Base-by-base conservation (phyloP, 2,329 filamentous ascomycete genomes). In the Drechslerella coelobrocha region DNA sequence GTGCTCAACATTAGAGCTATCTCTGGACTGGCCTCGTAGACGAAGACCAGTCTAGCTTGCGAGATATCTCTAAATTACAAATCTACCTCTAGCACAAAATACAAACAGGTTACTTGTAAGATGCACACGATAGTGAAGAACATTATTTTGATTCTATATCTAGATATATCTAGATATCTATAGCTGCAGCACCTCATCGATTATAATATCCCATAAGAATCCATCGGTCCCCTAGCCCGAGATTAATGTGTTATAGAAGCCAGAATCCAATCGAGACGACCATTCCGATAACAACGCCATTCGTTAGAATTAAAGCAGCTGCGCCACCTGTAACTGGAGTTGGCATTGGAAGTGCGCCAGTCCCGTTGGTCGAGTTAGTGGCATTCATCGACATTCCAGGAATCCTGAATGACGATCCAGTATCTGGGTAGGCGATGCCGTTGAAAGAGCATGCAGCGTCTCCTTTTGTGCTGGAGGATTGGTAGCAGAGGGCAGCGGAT, bases 381-480 rank as follows among this genome's bases (percentile, higher is more conserved):
- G 66, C 73, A 21, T 65, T 34, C 14, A 56, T 62, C 34, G 45
- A 37, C 17, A 55, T 62, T 53, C 51, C 57, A 17, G 62, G 55
- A 6, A 68, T 29, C 29, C 55, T 48, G 55, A 68, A 68, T 1
- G 62, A 31, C 2, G 24, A 34, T 29, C 34, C 43, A 10, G 24
- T 17, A 41, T 23, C 9, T n/a, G n/a, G 45, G 48, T 51, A 41
- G 74, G 72, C 68, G 59, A 76, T 76, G 82, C 82, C 79, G 82
- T 83, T 73, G 79, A 77, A 62, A 23, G 65, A 69, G 76, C 82
- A 84, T 57, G 79, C 80, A 51, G 82, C 82, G 61, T 82, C 79
- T 59, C 82, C 82, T 34, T 77, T 77, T 8, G 75, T 76, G 12
- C 73, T 53, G 27, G 77, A 76, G 52, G 78, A 78, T 76, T 83